Evolutionary conservation across 768 basidiomycete species (phyloP).

Genomic region (Lactarius trivialis): DNA sequence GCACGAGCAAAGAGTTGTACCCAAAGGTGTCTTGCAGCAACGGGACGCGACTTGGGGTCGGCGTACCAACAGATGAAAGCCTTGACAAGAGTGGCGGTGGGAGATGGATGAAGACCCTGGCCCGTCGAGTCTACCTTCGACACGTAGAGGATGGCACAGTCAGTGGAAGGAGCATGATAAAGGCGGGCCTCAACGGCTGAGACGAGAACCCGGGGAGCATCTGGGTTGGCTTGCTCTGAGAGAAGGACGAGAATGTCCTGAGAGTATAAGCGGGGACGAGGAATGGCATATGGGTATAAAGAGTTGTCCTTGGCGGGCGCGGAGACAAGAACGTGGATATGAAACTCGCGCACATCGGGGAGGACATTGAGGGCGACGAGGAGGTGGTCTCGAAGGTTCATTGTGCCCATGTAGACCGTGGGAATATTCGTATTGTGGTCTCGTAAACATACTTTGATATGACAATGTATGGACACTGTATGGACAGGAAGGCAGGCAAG

Average conservation of each 20-base stretch:
- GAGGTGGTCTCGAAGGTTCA: constrained; percentile 16
- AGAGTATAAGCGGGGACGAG: constrained; percentile 57
- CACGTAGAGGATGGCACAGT: constrained; percentile 44
- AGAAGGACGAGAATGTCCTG: constrained; percentile 77
- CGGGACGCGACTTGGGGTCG: constrained; percentile 31
- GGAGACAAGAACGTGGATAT: constrained; percentile 69
- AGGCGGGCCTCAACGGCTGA: constrained; percentile 74
- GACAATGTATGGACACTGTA: too few relatives aligned
- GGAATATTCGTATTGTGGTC: background rate
- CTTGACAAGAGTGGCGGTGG: constrained; percentile 62
- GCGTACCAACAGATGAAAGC: constrained; percentile 43
- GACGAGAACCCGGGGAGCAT: constrained; percentile 51
- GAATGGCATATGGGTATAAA: constrained; percentile 69
- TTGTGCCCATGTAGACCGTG: constrained; percentile 9
- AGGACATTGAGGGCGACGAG: constrained; percentile 10
- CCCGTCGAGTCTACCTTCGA: constrained; percentile 95
- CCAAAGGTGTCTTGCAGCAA: background rate
- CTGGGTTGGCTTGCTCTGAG: constrained; percentile 50
- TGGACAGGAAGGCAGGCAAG: too few relatives aligned
- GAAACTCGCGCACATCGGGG: constrained; percentile 38
- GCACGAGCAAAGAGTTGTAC: constrained; percentile 59
- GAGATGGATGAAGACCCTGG: constrained; percentile 54
- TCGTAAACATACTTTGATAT: too few relatives aligned
- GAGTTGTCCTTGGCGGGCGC: constrained; percentile 57
- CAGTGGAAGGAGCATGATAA: background rate